phyloP scores from a whole-genome alignment of 345 rosid genomes.

The Sonneratia caseolaris region DNA sequence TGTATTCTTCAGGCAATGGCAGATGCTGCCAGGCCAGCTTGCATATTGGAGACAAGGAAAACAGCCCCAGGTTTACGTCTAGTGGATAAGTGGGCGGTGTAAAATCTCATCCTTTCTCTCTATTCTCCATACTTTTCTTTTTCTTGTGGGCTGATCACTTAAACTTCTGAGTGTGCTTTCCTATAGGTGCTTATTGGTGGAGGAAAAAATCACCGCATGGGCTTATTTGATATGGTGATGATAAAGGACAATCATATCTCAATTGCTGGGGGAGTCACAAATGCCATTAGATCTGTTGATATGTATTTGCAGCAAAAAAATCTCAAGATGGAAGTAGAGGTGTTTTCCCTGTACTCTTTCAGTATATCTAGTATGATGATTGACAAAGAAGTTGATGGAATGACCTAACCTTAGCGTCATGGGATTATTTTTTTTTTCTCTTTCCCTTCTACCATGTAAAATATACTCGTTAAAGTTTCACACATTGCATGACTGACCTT shows the following conservation, averaged over 20 bases:
- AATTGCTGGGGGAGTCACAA: slow-evolving; percentile 71
- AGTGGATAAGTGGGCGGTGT: slow-evolving; percentile 96
- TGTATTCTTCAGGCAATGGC: slow-evolving; percentile 65
- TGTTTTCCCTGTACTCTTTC: slow-evolving; percentile 18
- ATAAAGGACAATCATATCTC: slow-evolving; percentile 96
- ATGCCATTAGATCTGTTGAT: slow-evolving; percentile 72
- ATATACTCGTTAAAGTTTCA: neutral
- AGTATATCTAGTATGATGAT: neutral
- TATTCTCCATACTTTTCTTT: slow-evolving; percentile 8
- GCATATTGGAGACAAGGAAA: slow-evolving; percentile 86
- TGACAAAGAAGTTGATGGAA: neutral
- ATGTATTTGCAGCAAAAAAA: slow-evolving; percentile 48
- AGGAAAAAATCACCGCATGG: slow-evolving; percentile 89
- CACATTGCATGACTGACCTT: neutral
- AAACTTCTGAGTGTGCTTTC: slow-evolving; percentile 13
- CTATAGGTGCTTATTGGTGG: slow-evolving; percentile 89
- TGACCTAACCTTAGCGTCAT: neutral
- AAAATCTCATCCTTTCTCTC: slow-evolving; percentile 20
- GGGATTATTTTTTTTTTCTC: neutral
- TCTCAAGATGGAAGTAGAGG: slow-evolving; percentile 93
- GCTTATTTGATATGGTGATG: slow-evolving; percentile 96
- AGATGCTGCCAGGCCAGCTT: slow-evolving; percentile 80
- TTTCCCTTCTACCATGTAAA: neutral
- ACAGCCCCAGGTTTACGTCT: slow-evolving; percentile 88
- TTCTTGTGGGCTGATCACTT: slow-evolving; percentile 5